Evolutionary conservation across 1,284 basidiomycete genomes (phyloP).

Genomic region (Puccinia horiana): DNA sequence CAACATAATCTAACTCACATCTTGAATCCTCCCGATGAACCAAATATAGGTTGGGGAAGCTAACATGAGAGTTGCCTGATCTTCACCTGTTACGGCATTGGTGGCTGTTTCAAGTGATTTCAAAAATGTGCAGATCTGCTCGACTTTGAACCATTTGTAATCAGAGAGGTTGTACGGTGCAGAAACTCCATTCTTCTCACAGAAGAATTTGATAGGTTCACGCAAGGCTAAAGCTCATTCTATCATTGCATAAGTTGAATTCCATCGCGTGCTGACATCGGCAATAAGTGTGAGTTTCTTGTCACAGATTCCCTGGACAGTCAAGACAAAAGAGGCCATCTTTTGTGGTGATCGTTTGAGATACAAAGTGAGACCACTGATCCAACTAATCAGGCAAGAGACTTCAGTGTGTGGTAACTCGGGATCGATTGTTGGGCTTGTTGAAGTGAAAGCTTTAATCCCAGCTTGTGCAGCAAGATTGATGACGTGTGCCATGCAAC

Average conservation of each 20-base stretch:
- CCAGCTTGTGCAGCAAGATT: background rate
- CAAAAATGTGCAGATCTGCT: background rate
- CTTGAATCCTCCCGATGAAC: background rate
- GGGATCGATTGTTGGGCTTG: background rate
- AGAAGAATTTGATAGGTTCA: background rate
- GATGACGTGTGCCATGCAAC: conserved; percentile 1
- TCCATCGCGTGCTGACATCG: background rate
- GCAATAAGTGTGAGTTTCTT: background rate
- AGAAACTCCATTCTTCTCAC: background rate
- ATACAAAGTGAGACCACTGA: background rate
- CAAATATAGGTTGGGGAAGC: background rate
- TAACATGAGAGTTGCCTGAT: background rate
- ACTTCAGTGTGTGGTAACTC: background rate
- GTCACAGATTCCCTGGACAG: background rate
- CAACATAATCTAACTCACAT: too few relatives aligned
- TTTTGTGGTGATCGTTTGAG: conserved; percentile 1
- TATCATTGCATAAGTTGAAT: background rate
- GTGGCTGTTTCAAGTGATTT: background rate
- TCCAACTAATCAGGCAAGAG: background rate
- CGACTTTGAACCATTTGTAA: background rate
- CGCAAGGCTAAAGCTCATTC: background rate
- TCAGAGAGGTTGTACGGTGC: background rate
- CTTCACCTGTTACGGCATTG: background rate
- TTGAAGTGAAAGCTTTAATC: background rate
- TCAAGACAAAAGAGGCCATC: background rate